Base-by-base conservation (phyloP, 106 monocot genomes). In the Cymbidium sinense region DNA sequence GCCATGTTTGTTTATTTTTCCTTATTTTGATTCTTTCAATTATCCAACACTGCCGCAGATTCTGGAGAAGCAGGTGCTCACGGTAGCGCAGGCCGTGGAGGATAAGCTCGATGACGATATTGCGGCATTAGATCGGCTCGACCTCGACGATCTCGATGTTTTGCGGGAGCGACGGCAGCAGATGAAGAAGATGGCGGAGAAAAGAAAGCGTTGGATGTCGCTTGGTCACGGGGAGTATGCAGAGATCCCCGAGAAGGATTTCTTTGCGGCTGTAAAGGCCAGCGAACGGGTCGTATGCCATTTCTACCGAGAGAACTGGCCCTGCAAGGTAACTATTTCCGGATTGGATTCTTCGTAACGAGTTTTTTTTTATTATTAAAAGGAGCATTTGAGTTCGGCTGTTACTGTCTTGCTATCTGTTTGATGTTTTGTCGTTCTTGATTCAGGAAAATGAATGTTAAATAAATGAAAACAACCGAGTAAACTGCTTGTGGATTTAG, bases 271-370 rank as follows among this genome's bases (percentile, higher is more conserved):
- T 18, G 94, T 87, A 77, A 99, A 99, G 81, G 94, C 92, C 80
- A 99, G 98, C 75, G 98, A 99, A 17, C 88, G 94, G 35, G 88
- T 99, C 20, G 90, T 99, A 65, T 92, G 91, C 84, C 98, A 99
- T 67, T 99, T 99, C 86, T 99, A 90, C 80, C 90, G 98, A 27
- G 88, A 94, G 41, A 99, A 99, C 70, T 99, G 98, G 94, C 98
- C 98, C 28, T 99, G 94, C 85, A 94, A 98, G 98, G 98, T 94
- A 37, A 37, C 7, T 37, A 39, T 12, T 39, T 71, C 39, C 3
- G 47, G 5, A 20, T 23, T n/a, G 58, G n/a, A 58, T 58, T 3
- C 23, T 58, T 58, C 58, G 7, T 4, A 7, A 3, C 37, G 37
- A 39, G 37, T 4, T 3, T 7, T 4, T 39, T 4, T 39, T 4